Evolutionary conservation across 208 protist genomes (phyloP), one percentile per base, ranked within the genome.

Genomic region (Paratrypanosoma confusum): DNA sequence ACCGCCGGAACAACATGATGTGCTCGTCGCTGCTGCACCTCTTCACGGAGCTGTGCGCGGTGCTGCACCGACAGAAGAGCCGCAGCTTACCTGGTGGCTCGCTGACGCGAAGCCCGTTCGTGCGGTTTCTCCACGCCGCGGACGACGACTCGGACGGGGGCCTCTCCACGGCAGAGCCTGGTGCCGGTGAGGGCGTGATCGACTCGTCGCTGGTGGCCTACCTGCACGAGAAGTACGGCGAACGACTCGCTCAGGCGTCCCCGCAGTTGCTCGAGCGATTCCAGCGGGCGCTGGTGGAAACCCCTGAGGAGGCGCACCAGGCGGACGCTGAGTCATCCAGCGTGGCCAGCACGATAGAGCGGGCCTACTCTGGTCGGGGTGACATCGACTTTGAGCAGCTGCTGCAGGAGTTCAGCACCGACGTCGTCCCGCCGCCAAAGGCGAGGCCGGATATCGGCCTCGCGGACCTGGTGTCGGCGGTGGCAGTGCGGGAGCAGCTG

Each of bases 231-330:
- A 20, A 28, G 38, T 55, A 71, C 35, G 71, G 55, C 4, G 49
- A 56, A 17, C 39, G 13, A 13, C 54, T 88, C 29, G 41, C 36
- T 2, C 22, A 7, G 18, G 33, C 22, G 11, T 44, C 36, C 18
- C 73, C 74, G 6, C 26, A 60, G 6, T 51, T 88, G 32, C 41
- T 53, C 17, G 41, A 45, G 0, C 52, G 48, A 8, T 51, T 88
- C 25, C 50, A 58, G 31, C 39, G 23, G 29, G 57, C 50, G 39
- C 57, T 84, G 27, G 39, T 47, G 36, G 67, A 83, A 41, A 82
- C 80, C 5, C 68, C 74, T 3, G 65, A 80, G 53, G 65, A 90
- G 62, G 79, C 79, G 11, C 55, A 62, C 23, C 66, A 64, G 29
- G 41, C 42, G 5, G 77, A 86, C 34, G 57, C 52, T 8, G 70